Conservation (phyloP, 2,329 filamentous ascomycete species). For the Monosporascus ibericus region DNA sequence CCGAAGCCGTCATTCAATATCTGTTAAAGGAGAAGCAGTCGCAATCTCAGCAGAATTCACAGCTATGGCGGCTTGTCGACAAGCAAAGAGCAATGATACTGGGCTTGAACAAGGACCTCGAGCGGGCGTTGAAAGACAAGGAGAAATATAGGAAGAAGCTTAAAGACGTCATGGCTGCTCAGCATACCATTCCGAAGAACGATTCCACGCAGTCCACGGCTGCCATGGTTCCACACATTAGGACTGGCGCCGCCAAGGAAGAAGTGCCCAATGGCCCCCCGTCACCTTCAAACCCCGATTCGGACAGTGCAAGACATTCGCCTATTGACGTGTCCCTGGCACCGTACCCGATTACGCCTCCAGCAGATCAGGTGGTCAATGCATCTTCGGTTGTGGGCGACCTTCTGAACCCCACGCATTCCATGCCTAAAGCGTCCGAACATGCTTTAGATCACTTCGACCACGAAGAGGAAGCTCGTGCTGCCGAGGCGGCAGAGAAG, state of each 20-base stretch:
- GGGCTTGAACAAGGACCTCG: constrained; percentile 89
- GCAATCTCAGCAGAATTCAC: constrained; percentile 80
- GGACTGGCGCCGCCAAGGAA: constrained; percentile 25
- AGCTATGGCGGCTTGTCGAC: constrained; percentile 92
- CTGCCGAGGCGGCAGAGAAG: constrained; percentile 39
- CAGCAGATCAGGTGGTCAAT: constrained; percentile 41
- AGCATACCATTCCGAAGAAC: constrained; percentile 17
- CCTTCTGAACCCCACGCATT: constrained; percentile 48
- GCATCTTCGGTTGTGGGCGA: constrained; percentile 41
- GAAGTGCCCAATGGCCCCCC: constrained; percentile 32
- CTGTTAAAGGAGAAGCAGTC: constrained; percentile 88
- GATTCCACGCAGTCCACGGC: constrained; percentile 13
- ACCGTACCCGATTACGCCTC: constrained; percentile 60
- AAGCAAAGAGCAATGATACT: constrained; percentile 93
- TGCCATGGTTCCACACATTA: constrained; percentile 17
- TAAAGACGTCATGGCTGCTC: constrained; percentile 59
- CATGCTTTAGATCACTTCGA: constrained; percentile 53
- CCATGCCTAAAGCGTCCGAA: constrained; percentile 56
- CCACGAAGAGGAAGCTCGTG: constrained; percentile 46
- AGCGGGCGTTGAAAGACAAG: constrained; percentile 86
- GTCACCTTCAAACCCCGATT: constrained; percentile 43
- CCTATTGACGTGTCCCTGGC: constrained; percentile 55
- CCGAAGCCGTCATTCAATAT: constrained; percentile 83
- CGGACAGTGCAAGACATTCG: constrained; percentile 46
- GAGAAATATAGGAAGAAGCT: constrained; percentile 87